phyloP scores from a whole-genome alignment of 1,139 yeast genomes.

The Meyerozyma guilliermondii region DNA sequence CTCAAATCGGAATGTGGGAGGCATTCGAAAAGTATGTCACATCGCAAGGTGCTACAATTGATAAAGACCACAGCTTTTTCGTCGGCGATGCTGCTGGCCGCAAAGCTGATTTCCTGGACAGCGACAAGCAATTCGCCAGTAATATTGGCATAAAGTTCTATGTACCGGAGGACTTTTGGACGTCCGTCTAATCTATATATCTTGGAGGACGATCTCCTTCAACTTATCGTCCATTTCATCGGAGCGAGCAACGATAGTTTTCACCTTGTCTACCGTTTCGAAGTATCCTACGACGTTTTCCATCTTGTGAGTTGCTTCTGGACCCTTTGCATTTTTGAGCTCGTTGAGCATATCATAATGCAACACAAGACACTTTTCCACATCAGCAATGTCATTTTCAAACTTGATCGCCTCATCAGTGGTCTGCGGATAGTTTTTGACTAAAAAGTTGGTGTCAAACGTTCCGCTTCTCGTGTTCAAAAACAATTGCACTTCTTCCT shows the following conservation, averaged over 20 bases:
- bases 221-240: constrained; percentile 22
- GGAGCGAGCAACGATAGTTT: constrained; percentile 15
- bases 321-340: constrained; percentile 19
- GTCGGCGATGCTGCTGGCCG: constrained; percentile 99
- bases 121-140: constrained; percentile 67
- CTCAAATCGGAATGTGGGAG: constrained; percentile 68
- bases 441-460: constrained; percentile 39
- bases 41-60: constrained; percentile 19
- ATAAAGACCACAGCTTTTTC: constrained; percentile 47
- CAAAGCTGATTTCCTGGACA: constrained; percentile 65
- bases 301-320: constrained; percentile 26
- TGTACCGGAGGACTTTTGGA: constrained; percentile 63
- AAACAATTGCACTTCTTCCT: constrained; percentile 37
- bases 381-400: constrained; percentile 50
- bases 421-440: constrained; percentile 52
- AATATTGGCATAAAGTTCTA: constrained; percentile 48
- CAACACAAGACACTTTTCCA: constrained; percentile 36
- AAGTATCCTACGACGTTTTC: constrained; percentile 51
- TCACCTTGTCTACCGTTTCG: constrained; percentile 49
- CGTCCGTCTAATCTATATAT: constrained; percentile 8
- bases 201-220: constrained; percentile 21
- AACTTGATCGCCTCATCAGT: constrained; percentile 61
- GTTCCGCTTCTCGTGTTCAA: constrained; percentile 39
- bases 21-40: constrained; percentile 38
- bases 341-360: constrained; percentile 23